Base-by-base conservation (phyloP, 2,329 filamentous ascomycete genomes). In the Phaeosphaeria sp. region DNA sequence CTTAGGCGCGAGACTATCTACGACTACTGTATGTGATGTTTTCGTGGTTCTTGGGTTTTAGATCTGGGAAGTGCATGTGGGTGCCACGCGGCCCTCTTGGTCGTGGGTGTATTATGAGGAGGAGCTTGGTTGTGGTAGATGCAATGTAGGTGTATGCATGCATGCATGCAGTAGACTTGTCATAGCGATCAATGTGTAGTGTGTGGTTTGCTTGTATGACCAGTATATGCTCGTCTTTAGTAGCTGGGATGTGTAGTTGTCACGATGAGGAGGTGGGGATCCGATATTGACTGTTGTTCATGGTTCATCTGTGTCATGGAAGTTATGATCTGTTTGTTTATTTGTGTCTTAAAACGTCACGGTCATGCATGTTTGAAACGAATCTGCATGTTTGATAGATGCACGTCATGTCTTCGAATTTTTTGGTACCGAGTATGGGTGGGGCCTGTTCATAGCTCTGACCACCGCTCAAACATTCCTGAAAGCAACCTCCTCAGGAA, bases 401-500 rank as follows among this genome's bases (percentile, higher is more conserved):
- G 30, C 11, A 36, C 30, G 30, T 36, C 30, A 36, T 30, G 11
- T 11, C 6, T 30, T 5, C 25, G 11, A 11, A 30, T n/a, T 30
- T 30, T 11, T 6, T 30, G 25, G 25, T 30, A 30, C 25, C 25
- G 25, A 30, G 11, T 36, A 13, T 36, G 15, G 30, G 30, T 36
- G 30, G 30, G 3, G 39, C 22, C n/a, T 49, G 13, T 13, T 2
- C 43, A 45, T 45, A 21, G 7, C 22, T 45, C 21, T 25, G 21
- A 6, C 13, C 20, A 21, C 33, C 25, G 36, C 85, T 33, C 30
- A 36, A 6, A 13, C 30, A 36, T 49, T 20, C 45, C 85, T 83
- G 80, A 97, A 97, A 15, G 93, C 95, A 6, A 97, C 91, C 68
- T 91, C 88, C 33, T 82, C 79, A 2, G 95, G 95, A 59, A 99